Evolutionary conservation across 345 rosid species (phyloP), one percentile per base, ranked within the genome.

Genomic region (Firmiana major): DNA sequence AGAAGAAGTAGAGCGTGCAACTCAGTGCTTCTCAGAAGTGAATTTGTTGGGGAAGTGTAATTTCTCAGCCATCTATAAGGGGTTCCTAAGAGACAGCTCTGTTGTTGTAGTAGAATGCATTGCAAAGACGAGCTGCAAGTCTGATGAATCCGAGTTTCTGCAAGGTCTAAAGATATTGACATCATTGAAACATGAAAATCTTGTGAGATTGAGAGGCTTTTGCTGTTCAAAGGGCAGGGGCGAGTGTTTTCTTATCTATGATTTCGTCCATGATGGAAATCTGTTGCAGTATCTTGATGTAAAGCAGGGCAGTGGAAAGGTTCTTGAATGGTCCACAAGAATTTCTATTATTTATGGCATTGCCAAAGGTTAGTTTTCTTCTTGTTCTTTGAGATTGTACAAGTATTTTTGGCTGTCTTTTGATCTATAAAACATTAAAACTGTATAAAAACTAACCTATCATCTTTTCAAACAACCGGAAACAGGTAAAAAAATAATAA

Each of bases 201-300:
- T 96, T 51, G 94, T 88, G 82, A 88, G 89, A 79, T 17, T 96
- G 78, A 86, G 98, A 87, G 99, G 99, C 0, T 86, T 96, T 77
- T 94, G 99, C 79, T 96, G 99, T 88, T 93, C 99, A 0, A 89
- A 86, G 78, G 98, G 99, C 17, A 87, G 99, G 13, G 97, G 98
- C 6, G 99, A 93, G 81, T 96, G 97, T 65, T 92, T 94, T 76
- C 92, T 96, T 73, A 84, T 96, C 17, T 92, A 93, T 43, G 97
- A 96, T 84, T 87, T 82, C 75, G 93, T 92, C n/a, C 90, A 93
- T 0, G 91, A 87, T 53, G 99, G 99, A 57, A 96, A 89, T 66
- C 84, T 96, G 77, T 81, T 82, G 87, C 91, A 86, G 88, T 85
- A 93, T 81, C 97, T 96, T 40, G 97, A 93, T 57, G 85, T 84